A percentile compares a stretch with the other conserved stretches of the same genome.
Evolutionary conservation across 257 asterid genomes (phyloP).

Genomic region (Solanum chaucha): DNA sequence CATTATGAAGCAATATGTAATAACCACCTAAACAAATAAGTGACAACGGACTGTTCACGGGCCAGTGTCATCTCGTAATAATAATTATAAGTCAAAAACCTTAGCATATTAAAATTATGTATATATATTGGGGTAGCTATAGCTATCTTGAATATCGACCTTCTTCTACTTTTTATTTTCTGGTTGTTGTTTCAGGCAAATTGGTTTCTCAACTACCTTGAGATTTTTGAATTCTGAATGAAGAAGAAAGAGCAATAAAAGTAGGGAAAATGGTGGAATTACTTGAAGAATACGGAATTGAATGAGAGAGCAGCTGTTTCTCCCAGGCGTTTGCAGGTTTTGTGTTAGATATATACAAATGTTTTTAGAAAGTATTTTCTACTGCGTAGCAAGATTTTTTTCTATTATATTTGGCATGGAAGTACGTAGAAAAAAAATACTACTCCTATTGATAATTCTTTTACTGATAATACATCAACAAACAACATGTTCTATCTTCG

Average conservation of each 20-base stretch:
- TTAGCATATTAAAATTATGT: background rate
- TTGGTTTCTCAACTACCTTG: background rate
- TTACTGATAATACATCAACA: slow-evolving; percentile 58
- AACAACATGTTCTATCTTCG: slow-evolving; percentile 45
- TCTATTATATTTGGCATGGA: no score
- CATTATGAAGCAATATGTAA: background rate
- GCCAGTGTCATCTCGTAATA: background rate
- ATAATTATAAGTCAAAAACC: background rate
- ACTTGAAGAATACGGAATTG: slow-evolving; percentile 52
- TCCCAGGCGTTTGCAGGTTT: slow-evolving; percentile 19
- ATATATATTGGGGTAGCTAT: background rate
- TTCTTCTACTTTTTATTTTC: background rate
- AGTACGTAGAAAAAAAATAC: background rate
- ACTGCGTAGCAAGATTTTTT: background rate
- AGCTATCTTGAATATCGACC: background rate
- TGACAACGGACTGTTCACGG: background rate
- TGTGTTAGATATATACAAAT: no score
- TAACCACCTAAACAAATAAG: background rate
- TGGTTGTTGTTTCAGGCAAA: background rate
- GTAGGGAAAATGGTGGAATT: slow-evolving; percentile 62
- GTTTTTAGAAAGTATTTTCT: no score
- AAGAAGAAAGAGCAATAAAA: background rate
- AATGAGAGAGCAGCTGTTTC: slow-evolving; percentile 36
- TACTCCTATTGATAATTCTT: slow-evolving; percentile 24
- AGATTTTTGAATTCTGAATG: background rate